A percentile compares a stretch with the other conserved stretches of the same genome.
Evolutionary conservation across 495 filamentous ascomycete genomes (phyloP).

Genomic region (Penicillium steckii): DNA sequence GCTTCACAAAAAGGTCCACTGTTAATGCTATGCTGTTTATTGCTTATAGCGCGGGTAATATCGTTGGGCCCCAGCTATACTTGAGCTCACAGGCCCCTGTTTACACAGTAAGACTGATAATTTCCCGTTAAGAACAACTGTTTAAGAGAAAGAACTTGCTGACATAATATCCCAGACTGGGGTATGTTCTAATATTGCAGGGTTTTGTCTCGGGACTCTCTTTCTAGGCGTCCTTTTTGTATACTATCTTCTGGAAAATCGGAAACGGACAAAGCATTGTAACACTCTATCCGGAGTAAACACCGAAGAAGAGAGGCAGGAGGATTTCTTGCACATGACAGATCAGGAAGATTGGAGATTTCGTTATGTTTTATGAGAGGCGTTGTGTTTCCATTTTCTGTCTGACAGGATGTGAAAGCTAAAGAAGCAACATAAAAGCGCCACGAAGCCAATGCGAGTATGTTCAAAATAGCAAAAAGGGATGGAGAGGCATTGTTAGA

Average conservation of each 20-base stretch:
- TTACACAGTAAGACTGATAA: not conserved
- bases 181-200: not conserved
- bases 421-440: too few species aligned
- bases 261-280: not conserved
- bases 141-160: not conserved
- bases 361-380: not conserved
- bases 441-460: too few species aligned
- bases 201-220: not conserved
- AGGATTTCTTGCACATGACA: not conserved
- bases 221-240: not conserved
- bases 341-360: not conserved
- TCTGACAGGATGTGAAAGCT: too few species aligned
- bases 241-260: not conserved
- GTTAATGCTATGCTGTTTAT: constrained; percentile 6
- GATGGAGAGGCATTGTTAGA: too few species aligned
- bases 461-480: too few species aligned
- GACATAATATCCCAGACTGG: not conserved
- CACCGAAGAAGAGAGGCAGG: not conserved
- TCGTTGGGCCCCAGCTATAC: constrained; percentile 12
- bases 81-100: constrained; percentile 4
- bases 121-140: too few species aligned
- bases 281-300: not conserved
- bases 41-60: constrained; percentile 10
- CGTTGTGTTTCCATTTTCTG: too few species aligned
- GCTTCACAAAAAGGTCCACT: constrained; percentile 20